A percentile compares a stretch with the other conserved stretches of the same genome.
Conservation (phyloP, 2,329 filamentous ascomycete species). For the Diaporthe caulivora region DNA sequence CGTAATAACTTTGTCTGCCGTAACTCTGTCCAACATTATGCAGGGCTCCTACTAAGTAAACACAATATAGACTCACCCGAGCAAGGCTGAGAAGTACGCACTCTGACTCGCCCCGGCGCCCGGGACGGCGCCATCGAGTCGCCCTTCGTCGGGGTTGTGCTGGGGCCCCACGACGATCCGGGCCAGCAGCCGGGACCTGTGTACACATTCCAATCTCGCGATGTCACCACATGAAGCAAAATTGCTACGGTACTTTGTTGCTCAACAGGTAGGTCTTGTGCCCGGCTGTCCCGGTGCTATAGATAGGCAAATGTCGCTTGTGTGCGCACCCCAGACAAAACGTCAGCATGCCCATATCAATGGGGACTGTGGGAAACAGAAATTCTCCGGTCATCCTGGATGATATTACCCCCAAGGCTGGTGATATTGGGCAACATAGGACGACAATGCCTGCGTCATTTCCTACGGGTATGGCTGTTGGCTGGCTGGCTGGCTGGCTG, state of each 20-base stretch:
- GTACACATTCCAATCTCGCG: background rate
- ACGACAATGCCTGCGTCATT: background rate
- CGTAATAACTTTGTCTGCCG: no score
- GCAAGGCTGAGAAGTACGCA: constrained; percentile 22
- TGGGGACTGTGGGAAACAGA: background rate
- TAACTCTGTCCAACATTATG: background rate
- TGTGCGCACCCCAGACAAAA: background rate
- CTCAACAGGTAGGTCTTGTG: no score
- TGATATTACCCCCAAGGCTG: background rate
- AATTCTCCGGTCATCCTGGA: background rate
- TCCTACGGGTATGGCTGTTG: background rate
- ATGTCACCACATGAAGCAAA: constrained; percentile 26
- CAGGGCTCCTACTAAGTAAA: background rate
- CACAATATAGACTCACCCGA: background rate
- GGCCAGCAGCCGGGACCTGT: constrained; percentile 5
- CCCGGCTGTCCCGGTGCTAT: background rate
- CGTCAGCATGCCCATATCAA: background rate
- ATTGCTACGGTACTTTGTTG: background rate
- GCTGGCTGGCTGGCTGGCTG: background rate
- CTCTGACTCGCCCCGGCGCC: constrained; percentile 6
- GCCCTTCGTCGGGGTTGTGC: background rate
- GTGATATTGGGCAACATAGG: background rate
- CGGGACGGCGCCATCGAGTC: background rate
- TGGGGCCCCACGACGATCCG: constrained; percentile 18
- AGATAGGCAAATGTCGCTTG: constrained; percentile 17